These are phyloP conservation scores for Zalaria obscura DNA, from an alignment of 2,329 filamentous ascomycete species.

Conservation along the genomic window DNA sequence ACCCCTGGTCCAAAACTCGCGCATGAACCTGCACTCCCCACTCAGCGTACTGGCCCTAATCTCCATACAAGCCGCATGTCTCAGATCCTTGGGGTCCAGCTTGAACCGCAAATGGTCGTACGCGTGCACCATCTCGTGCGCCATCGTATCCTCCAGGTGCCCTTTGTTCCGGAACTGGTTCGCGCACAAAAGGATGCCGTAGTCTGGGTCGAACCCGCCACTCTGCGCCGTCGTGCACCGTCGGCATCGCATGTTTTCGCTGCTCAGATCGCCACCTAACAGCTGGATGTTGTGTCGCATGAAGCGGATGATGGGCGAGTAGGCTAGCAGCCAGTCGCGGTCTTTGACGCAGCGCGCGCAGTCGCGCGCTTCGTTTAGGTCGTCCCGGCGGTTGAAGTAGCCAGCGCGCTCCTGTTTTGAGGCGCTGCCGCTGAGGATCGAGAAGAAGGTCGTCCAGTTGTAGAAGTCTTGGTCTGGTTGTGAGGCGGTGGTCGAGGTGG, in stretches of 20 bases:
- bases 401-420: slow-evolving; percentile 53
- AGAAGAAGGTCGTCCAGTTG: slow-evolving; percentile 74
- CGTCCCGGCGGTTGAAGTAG: slow-evolving; percentile 67
- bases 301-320: slow-evolving; percentile 79
- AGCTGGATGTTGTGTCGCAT: slow-evolving; percentile 66
- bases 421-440: slow-evolving; percentile 61
- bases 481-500: slow-evolving; percentile 3
- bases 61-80: slow-evolving; percentile 90
- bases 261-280: slow-evolving; percentile 63
- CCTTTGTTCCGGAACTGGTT: slow-evolving; percentile 72
- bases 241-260: slow-evolving; percentile 64
- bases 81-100: slow-evolving; percentile 67
- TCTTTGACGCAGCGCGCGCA: slow-evolving; percentile 68
- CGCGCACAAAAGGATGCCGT: slow-evolving; percentile 83
- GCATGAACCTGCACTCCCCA: slow-evolving; percentile 82
- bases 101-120: slow-evolving; percentile 44
- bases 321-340: slow-evolving; percentile 69
- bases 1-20: slow-evolving; percentile 70
- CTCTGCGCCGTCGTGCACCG: slow-evolving; percentile 60
- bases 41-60: slow-evolving; percentile 87
- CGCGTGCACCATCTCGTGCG: slow-evolving; percentile 10
- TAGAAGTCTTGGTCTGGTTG: slow-evolving; percentile 25
- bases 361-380: slow-evolving; percentile 61
- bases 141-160: slow-evolving; percentile 62
- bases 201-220: slow-evolving; percentile 74